Evolutionary conservation across 768 basidiomycete genomes (phyloP).

Genomic region (Kondoa malvinella): DNA sequence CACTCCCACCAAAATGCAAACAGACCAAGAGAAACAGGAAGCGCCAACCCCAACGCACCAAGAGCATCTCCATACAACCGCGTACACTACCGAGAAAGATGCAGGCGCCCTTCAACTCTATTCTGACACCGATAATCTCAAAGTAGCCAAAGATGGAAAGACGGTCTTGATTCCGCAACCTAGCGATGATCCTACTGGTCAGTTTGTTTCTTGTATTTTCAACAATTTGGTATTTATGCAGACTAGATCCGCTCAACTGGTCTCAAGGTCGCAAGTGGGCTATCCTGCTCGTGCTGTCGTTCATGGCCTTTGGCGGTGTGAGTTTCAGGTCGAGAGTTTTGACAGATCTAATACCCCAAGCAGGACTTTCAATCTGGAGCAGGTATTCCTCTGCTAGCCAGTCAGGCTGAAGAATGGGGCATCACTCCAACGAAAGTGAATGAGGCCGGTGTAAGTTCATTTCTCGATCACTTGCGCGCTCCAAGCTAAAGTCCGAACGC

Average conservation of each 20-base stretch:
- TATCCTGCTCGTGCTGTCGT: neutral
- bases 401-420: slow-evolving; percentile 13
- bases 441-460: no score
- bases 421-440: slow-evolving; percentile 10
- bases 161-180: neutral
- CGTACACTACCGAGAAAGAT: neutral
- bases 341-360: neutral
- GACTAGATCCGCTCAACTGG: neutral
- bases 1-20: no score
- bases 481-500: no score
- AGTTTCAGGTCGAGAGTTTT: neutral
- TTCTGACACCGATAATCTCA: neutral
- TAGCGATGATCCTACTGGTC: neutral
- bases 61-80: no score
- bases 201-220: no score
- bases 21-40: no score
- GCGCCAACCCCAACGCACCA: no score
- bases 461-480: no score
- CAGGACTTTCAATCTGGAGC: slow-evolving; percentile 21
- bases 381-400: slow-evolving; percentile 16
- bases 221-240: no score
- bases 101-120: neutral
- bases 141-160: neutral
- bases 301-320: neutral
- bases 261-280: neutral